Percentiles rank a stretch among this genome's conserved stretches.
Conservation (phyloP, 140 eudicot species). For the Cichorium intybus region DNA sequence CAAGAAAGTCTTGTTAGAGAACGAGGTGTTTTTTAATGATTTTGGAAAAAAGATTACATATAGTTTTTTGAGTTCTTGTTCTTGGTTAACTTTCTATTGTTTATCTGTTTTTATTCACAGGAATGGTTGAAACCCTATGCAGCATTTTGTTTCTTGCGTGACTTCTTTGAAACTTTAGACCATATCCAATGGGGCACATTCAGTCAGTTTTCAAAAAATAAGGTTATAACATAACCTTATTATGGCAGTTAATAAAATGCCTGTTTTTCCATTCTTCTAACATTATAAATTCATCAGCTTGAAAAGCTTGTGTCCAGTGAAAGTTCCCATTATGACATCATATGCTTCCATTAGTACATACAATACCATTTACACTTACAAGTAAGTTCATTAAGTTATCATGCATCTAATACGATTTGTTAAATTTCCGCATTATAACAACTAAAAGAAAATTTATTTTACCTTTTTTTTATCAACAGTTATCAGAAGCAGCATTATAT, state of each 20-base stretch:
- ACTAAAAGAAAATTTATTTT: neutral
- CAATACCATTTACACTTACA: no score
- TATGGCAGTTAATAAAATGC: no score
- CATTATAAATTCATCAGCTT: conserved; percentile 58
- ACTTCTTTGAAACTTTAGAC: conserved; percentile 92
- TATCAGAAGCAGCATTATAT: conserved; percentile 86
- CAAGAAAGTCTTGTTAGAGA: no score
- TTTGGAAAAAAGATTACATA: no score
- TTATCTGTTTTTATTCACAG: conserved; percentile 37
- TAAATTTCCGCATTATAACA: neutral
- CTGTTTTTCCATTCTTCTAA: conserved; percentile 2
- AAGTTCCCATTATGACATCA: no score
- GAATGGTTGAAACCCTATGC: conserved; percentile 98
- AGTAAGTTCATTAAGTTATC: no score
- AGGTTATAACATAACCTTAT: no score
- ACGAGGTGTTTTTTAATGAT: no score
- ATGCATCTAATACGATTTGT: no score
- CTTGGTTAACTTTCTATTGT: neutral
- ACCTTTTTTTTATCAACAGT: conserved; percentile 34
- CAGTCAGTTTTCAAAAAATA: conserved; percentile 64
- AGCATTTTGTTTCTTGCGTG: conserved; percentile 91
- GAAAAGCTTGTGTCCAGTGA: conserved; percentile 79
- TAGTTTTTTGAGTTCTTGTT: no score
- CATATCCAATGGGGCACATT: conserved; percentile 96
- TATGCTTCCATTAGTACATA: no score